A percentile compares a stretch with the other conserved stretches of the same genome.
phyloP scores from a whole-genome alignment of 495 filamentous ascomycete species.

The Hypoxylon lienhwacheense region DNA sequence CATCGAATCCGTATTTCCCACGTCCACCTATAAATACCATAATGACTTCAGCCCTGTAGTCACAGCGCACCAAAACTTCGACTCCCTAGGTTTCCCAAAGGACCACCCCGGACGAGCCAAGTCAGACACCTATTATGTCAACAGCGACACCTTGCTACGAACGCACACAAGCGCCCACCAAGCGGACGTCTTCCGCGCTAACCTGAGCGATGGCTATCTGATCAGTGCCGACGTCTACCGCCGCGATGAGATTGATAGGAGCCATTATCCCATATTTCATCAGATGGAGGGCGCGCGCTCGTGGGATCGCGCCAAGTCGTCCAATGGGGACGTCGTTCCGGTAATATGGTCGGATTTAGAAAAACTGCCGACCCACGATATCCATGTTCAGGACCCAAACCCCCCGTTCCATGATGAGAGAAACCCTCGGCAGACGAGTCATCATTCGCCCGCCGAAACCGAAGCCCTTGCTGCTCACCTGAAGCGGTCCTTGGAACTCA shows the following conservation, averaged over 20 bases:
- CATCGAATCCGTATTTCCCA: slow-evolving; percentile 86
- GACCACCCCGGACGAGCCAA: slow-evolving; percentile 88
- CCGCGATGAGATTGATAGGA: slow-evolving; percentile 89
- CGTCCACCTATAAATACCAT: slow-evolving; percentile 71
- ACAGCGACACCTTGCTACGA: slow-evolving; percentile 76
- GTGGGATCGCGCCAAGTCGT: slow-evolving; percentile 72
- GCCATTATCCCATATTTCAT: slow-evolving; percentile 96
- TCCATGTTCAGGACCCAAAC: slow-evolving; percentile 82
- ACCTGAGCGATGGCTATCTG: slow-evolving; percentile 75
- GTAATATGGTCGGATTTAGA: slow-evolving; percentile 67
- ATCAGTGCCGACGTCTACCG: slow-evolving; percentile 96
- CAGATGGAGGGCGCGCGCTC: slow-evolving; percentile 96
- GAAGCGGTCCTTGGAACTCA: slow-evolving; percentile 83
- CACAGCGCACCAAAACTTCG: slow-evolving; percentile 86
- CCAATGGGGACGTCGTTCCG: slow-evolving; percentile 61
- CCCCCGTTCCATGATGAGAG: slow-evolving; percentile 74
- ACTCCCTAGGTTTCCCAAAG: slow-evolving; percentile 85
- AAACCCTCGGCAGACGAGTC: slow-evolving; percentile 76
- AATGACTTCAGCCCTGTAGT: slow-evolving; percentile 81
- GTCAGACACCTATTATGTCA: slow-evolving; percentile 96
- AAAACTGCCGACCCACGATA: slow-evolving; percentile 66
- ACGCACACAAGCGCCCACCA: slow-evolving; percentile 96
- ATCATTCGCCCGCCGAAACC: slow-evolving; percentile 74
- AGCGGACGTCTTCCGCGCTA: slow-evolving; percentile 77
- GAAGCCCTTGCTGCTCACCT: slow-evolving; percentile 84